Conservation (phyloP, 345 rosid species). For the Psidium friedrichsthalianum region DNA sequence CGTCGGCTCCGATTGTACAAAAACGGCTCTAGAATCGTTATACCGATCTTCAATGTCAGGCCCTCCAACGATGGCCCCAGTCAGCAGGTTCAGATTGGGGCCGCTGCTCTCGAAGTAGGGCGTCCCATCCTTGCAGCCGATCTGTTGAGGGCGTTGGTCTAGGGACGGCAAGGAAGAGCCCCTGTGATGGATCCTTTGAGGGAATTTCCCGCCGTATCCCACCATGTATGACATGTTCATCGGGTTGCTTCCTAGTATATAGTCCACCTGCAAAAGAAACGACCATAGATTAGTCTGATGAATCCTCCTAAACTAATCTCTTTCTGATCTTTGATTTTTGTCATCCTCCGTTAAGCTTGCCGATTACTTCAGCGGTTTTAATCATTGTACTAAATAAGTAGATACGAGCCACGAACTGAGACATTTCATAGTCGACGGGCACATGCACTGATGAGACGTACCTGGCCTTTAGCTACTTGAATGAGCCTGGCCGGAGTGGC, state of each 20-base stretch:
- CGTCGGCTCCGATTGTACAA: conserved; percentile 40
- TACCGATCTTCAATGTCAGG: conserved; percentile 51
- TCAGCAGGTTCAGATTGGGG: conserved; percentile 50
- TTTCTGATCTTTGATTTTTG: not conserved
- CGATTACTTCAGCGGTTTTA: not conserved
- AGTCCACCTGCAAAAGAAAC: conserved; percentile 39
- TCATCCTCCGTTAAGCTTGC: not conserved
- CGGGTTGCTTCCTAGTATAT: conserved; percentile 79
- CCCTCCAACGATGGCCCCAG: conserved; percentile 76
- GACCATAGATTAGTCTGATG: not conserved
- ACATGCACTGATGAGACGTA: not conserved
- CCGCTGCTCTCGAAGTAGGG: conserved; percentile 20
- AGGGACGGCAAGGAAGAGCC: conserved; percentile 58
- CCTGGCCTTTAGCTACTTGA: conserved; percentile 33
- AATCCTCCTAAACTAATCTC: not conserved
- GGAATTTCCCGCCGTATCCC: conserved; percentile 54
- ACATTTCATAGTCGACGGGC: not conserved
- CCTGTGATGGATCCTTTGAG: conserved; percentile 64
- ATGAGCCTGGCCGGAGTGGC: conserved; percentile 19
- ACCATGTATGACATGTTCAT: conserved; percentile 76
- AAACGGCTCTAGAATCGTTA: conserved; percentile 16
- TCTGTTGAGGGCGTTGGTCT: conserved; percentile 16
- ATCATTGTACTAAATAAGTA: too few relatives aligned
- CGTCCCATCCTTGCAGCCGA: conserved; percentile 44
- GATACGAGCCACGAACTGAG: not conserved